Percentiles rank a stretch among this genome's conserved stretches.
These are phyloP conservation scores for Solanum hybrid DNA, from an alignment of 305 asterid species.

Conservation along the genomic window DNA sequence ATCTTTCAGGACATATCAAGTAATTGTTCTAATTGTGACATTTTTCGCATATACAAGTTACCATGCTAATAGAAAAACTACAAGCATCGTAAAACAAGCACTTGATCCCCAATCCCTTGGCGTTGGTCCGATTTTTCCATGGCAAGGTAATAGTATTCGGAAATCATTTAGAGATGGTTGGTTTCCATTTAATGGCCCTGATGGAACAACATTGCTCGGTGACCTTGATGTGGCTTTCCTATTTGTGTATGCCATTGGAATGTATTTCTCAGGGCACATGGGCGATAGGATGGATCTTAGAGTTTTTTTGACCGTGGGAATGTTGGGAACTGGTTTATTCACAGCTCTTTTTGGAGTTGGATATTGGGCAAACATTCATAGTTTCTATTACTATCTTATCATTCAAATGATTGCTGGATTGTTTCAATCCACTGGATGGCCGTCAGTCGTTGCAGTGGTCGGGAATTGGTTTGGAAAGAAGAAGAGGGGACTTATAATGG, in stretches of 20 bases:
- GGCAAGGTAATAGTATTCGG: slow-evolving; percentile 32
- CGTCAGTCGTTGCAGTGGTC: slow-evolving; percentile 80
- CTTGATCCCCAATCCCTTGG: slow-evolving; percentile 72
- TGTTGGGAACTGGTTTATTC: slow-evolving; percentile 89
- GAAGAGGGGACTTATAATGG: slow-evolving; percentile 91
- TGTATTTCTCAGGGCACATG: slow-evolving; percentile 81
- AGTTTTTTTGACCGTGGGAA: slow-evolving; percentile 62
- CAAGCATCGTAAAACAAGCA: slow-evolving; percentile 79
- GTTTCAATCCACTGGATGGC: slow-evolving; percentile 97
- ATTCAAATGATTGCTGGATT: slow-evolving; percentile 86
- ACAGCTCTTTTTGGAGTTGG: slow-evolving; percentile 78
- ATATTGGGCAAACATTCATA: slow-evolving; percentile 63
- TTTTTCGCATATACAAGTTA: slow-evolving; percentile 69
- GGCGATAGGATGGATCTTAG: slow-evolving; percentile 83
- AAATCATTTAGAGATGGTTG: slow-evolving; percentile 51
- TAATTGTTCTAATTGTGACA: slow-evolving; percentile 61
- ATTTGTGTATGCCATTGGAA: slow-evolving; percentile 67
- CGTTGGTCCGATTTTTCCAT: slow-evolving; percentile 14
- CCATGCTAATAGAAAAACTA: slow-evolving; percentile 89
- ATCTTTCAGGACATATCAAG: slow-evolving; percentile 67
- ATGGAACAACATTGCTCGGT: slow-evolving; percentile 73
- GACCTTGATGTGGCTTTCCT: slow-evolving; percentile 90
- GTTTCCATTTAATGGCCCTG: slow-evolving; percentile 63
- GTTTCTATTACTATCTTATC: slow-evolving; percentile 51
- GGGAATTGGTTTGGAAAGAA: slow-evolving; percentile 91